phyloP scores from a whole-genome alignment of 768 basidiomycete species.

The Mycena crocata region DNA sequence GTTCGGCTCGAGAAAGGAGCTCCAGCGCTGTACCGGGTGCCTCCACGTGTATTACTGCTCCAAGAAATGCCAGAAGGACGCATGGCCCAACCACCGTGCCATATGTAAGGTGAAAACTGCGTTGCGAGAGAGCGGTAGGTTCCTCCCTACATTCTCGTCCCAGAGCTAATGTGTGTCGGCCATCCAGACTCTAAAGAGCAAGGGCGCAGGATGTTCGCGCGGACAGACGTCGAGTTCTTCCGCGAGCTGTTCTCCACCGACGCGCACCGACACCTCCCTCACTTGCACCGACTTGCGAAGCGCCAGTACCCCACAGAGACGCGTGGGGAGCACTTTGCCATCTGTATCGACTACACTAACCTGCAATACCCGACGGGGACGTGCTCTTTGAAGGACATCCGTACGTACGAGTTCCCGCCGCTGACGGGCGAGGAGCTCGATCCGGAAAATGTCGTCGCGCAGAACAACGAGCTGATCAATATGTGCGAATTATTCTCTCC shows the following conservation, averaged over 20 bases:
- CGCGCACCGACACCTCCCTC: conserved; percentile 6
- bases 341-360: conserved; percentile 29
- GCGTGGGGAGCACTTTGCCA: conserved; percentile 15
- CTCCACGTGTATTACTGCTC: conserved; percentile 26
- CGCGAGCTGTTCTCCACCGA: conserved; percentile 20
- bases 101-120: conserved; percentile 18
- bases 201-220: neutral
- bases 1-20: neutral
- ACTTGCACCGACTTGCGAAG: conserved; percentile 17
- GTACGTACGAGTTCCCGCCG: conserved; percentile 27
- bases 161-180: neutral
- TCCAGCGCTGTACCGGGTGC: conserved; percentile 21
- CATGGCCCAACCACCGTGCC: conserved; percentile 20
- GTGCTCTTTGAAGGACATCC: conserved; percentile 28
- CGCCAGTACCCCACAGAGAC: conserved; percentile 13
- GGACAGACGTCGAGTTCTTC: conserved; percentile 7
- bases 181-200: neutral
- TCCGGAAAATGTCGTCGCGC: conserved; percentile 17
- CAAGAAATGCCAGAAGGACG: conserved; percentile 22
- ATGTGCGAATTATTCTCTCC: conserved; percentile 3
- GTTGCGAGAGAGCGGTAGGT: neutral
- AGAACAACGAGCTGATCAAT: conserved; percentile 26
- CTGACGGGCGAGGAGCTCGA: conserved; percentile 8
- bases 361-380: conserved; percentile 20
- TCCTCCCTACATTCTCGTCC: neutral